Conservation (phyloP, 495 filamentous ascomycete species). For the Xylaria venustula region DNA sequence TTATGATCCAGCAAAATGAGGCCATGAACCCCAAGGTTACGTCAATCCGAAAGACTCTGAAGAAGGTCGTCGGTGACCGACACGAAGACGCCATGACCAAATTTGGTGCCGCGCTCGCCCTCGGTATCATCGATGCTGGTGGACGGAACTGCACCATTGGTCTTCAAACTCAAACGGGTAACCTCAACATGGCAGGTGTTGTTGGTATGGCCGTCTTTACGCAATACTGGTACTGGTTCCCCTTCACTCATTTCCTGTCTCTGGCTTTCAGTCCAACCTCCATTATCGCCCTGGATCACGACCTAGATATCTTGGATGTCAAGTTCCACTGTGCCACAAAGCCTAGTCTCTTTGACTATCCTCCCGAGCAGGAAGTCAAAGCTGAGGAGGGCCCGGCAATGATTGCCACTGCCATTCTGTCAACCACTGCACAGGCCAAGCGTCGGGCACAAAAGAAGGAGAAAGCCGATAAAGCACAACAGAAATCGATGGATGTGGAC, state of each 20-base stretch:
- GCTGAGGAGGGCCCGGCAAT: constrained; percentile 88
- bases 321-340: constrained; percentile 93
- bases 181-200: constrained; percentile 95
- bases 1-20: constrained; percentile 96
- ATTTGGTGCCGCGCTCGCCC: constrained; percentile 88
- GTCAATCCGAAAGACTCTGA: constrained; percentile 76
- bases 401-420: constrained; percentile 93
- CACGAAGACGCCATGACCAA: constrained; percentile 99
- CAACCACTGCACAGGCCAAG: constrained; percentile 95
- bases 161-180: constrained; percentile 95
- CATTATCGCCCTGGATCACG: constrained; percentile 89
- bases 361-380: constrained; percentile 93
- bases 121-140: constrained; percentile 98
- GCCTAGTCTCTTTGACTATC: constrained; percentile 96
- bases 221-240: constrained; percentile 99
- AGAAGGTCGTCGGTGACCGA: constrained; percentile 88
- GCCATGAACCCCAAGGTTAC: constrained; percentile 89
- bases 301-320: constrained; percentile 92
- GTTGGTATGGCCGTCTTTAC: constrained; percentile 98
- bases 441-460: constrained; percentile 80
- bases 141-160: constrained; percentile 98
- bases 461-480: constrained; percentile 51
- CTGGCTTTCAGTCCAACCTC: constrained; percentile 91
- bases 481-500: constrained; percentile 87
- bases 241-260: constrained; percentile 94